Evolutionary conservation across 2,329 filamentous ascomycete species (phyloP), one percentile per base, ranked within the genome.

Genomic region (Periglandula ipomoeae): DNA sequence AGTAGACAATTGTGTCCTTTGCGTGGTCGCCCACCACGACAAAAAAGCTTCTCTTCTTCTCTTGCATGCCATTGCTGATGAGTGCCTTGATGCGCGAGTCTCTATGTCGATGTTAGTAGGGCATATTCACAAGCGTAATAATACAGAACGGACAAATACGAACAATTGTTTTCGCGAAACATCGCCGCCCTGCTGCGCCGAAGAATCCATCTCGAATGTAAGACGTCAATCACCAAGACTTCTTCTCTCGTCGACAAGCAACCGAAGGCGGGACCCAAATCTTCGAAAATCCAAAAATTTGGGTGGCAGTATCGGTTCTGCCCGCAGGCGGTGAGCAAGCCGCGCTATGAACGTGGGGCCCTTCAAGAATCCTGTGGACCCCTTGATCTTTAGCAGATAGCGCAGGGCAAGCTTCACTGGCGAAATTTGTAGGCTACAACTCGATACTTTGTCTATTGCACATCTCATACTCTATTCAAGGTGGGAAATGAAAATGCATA

Each of bases 1-100:
- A 77, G 64, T 96, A 83, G 56, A 97, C 90, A 64, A 98, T 97
- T 58, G 91, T 89, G 75, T 98, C 93, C 68, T 98, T 98, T 57
- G 89, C 82, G 50, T 82, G 82, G 67, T 98, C 65, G 62, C 93
- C 93, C 41, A 98, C 91, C 22, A 98, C 84, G 50, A 98, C 88
- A 69, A 98, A 94, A 74, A 98, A 96, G 72, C 87, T 95, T 67
- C 93, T 82, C 74, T 97, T 97, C 79, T 95, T 96, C 68, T 96
- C 89, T 68, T 87, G 88, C 53, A 90, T 76, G 56, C 87, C 86
- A 85, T 95, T 96, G 65, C 84, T 82, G 62, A 96, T 91, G 59
- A 96, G 82, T 67, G 89, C 84, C 52, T 85, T 87, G 61, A 96
- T 95, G 68, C 89, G 87, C 71, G 87, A 86, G 69, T 95, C 89